Conservation (phyloP, 768 basidiomycete genomes). For the Lepiota venenata region DNA sequence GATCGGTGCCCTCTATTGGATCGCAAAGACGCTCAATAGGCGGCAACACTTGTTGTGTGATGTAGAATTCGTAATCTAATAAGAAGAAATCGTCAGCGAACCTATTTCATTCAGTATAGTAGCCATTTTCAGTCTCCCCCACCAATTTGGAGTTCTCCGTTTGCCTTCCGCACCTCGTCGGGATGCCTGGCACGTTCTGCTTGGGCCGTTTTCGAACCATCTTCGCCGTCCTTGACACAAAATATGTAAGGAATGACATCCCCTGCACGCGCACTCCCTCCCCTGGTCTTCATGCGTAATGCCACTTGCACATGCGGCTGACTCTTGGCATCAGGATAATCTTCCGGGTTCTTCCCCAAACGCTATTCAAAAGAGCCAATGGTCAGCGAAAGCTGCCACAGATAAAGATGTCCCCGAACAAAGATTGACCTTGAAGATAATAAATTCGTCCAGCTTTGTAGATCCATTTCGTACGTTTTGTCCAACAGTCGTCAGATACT, state of each 20-base stretch:
- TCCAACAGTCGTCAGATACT: slow-evolving; percentile 78
- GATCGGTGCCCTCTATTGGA: slow-evolving; percentile 93
- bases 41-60: slow-evolving; percentile 88
- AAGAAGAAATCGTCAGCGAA: slow-evolving; percentile 9
- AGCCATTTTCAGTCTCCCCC: slow-evolving; percentile 14
- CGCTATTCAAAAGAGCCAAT: slow-evolving; percentile 46
- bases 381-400: neutral
- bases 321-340: slow-evolving; percentile 92
- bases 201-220: slow-evolving; percentile 68
- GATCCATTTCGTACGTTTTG: slow-evolving; percentile 75
- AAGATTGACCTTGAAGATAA: slow-evolving; percentile 77
- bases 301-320: slow-evolving; percentile 99
- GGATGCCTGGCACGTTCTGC: slow-evolving; percentile 93
- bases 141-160: slow-evolving; percentile 73
- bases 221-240: slow-evolving; percentile 74
- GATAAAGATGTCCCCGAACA: neutral
- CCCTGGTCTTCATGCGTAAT: slow-evolving; percentile 81
- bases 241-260: slow-evolving; percentile 98
- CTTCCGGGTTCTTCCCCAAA: slow-evolving; percentile 93
- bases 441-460: slow-evolving; percentile 88
- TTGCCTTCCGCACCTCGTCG: slow-evolving; percentile 79
- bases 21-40: slow-evolving; percentile 96
- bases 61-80: slow-evolving; percentile 87
- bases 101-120: too few species aligned
- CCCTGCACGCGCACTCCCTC: slow-evolving; percentile 75